Percentiles rank a stretch among this genome's conserved stretches.
These are phyloP conservation scores for Volutella citrinella DNA, from an alignment of 2,329 filamentous ascomycete genomes.

Conservation along the genomic window DNA sequence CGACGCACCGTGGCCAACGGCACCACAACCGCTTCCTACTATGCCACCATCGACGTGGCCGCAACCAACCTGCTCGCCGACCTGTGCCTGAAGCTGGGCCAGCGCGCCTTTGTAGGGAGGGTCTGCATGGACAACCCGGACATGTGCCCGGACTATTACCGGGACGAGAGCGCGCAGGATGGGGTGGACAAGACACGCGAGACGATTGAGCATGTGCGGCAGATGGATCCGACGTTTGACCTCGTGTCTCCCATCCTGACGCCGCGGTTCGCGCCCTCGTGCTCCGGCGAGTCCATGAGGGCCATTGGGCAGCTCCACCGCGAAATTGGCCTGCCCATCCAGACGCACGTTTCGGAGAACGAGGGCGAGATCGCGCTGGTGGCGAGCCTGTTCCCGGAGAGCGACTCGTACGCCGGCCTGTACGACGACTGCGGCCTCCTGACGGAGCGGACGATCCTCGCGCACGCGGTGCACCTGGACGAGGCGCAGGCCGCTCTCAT, in stretches of 20 bases:
- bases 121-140: constrained; percentile 84
- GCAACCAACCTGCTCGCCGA: constrained; percentile 90
- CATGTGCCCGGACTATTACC: constrained; percentile 73
- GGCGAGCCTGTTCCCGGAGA: constrained; percentile 62
- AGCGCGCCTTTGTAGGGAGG: constrained; percentile 85
- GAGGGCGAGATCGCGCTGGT: constrained; percentile 70
- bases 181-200: constrained; percentile 54
- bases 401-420: constrained; percentile 66
- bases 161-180: constrained; percentile 63
- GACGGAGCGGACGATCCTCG: constrained; percentile 71
- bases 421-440: constrained; percentile 75
- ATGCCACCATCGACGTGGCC: constrained; percentile 80
- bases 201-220: constrained; percentile 63
- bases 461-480: constrained; percentile 77
- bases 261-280: constrained; percentile 64
- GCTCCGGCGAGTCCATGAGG: constrained; percentile 56
- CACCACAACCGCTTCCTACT: constrained; percentile 94
- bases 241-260: constrained; percentile 81
- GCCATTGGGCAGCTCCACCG: constrained; percentile 63
- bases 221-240: constrained; percentile 60
- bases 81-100: constrained; percentile 74
- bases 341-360: constrained; percentile 92
- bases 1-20: constrained; percentile 80
- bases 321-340: constrained; percentile 64
- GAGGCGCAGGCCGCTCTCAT: constrained; percentile 66